Conservation (phyloP, 345 rosid genomes). For the Angophora floribunda region DNA sequence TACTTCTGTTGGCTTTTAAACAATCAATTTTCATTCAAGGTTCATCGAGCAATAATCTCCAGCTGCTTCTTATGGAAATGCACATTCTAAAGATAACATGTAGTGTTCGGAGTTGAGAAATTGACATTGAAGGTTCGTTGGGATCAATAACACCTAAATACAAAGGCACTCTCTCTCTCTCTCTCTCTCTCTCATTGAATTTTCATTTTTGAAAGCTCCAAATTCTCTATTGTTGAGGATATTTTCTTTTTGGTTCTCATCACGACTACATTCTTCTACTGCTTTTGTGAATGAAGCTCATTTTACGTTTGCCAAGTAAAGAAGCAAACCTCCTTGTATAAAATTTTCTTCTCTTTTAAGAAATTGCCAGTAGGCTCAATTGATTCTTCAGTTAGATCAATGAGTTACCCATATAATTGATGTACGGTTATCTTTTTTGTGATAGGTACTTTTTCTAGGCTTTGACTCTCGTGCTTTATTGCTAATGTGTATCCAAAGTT, state of each 20-base stretch:
- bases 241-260: not conserved
- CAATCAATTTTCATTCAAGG: not conserved
- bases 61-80: not conserved
- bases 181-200: not conserved
- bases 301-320: not conserved
- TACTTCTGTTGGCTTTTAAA: slow-evolving; percentile 62
- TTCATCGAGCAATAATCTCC: not conserved
- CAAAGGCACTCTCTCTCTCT: not conserved
- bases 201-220: not conserved
- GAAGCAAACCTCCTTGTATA: not conserved
- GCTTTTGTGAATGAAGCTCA: not conserved
- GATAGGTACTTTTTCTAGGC: not conserved
- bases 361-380: not conserved
- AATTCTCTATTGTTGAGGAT: not conserved
- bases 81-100: not conserved
- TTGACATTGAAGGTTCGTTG: not conserved
- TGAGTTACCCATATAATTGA: not conserved
- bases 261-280: not conserved
- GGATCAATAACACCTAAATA: not conserved
- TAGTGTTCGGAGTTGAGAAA: not conserved
- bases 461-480: not conserved
- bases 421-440: not conserved
- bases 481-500: not conserved
- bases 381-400: not conserved
- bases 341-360: not conserved